Evolutionary conservation across 306 rosid genomes (phyloP), one percentile per base, ranked within the genome.

Genomic region (Echinosophora koreensis): DNA sequence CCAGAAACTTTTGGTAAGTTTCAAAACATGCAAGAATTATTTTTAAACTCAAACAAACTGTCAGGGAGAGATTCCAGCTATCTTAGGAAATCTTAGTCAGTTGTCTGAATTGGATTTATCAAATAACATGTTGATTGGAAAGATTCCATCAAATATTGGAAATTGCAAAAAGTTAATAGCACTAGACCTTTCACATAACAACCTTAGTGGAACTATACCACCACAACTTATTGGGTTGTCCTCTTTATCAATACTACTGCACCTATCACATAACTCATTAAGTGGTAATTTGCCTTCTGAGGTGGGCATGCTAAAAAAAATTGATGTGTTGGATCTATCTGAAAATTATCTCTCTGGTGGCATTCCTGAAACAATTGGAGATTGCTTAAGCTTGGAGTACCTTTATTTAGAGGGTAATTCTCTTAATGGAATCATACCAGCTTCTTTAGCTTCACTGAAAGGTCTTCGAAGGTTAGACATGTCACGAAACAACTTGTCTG

Each of bases 1-100:
- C 88, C 83, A 0, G 0, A 12, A 14, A 42, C 41, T 66, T 58
- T 80, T 7, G 68, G 77, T 0, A 80, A 58, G 69, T 58, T 80
- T 0, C 18, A 0, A 12, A 66, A 51, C 39, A 8, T 80, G 34
- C 77, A 76, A 71, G 0, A 0, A 5, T n/a, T 84, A 8, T 0
- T 0, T n/a, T 32, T 84, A 1, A 1, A 0, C 3, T 0, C 0
- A 4, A 84, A 84, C 9, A 14, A 27, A 38, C 14, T 84, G 4
- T 28, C 56, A 6, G 73, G 73, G 87, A 35, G 0, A 49, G 70
- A 15, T 65, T 6, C 51, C 16, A 2, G 2, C 51, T 9, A 16
- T 3, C 70, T 15, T 16, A 65, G 70, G 70, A 28, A 65, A 65
- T 10, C 70, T 65, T 2, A 65, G 22, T 39, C 9, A 39, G 8